Evolutionary conservation across 164 flowering plant genomes (phyloP).

Genomic region (Piper longum): DNA sequence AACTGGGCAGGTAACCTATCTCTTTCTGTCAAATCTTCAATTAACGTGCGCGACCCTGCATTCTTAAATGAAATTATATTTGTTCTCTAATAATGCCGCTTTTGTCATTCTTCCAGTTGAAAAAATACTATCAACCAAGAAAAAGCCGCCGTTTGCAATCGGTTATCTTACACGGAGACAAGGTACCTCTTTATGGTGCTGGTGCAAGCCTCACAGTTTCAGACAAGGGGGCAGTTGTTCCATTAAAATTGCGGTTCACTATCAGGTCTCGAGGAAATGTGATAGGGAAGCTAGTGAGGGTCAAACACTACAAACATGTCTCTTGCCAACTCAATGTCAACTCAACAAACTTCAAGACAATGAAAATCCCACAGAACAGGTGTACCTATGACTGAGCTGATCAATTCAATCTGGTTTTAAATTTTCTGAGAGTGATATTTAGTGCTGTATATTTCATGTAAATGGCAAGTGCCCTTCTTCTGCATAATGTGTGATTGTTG

Average conservation of each 20-base stretch:
- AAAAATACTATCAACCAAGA: constrained; percentile 86
- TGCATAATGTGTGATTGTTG: no score
- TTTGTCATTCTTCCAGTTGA: constrained; percentile 36
- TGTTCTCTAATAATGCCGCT: neutral
- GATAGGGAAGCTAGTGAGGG: constrained; percentile 77
- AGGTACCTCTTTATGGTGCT: constrained; percentile 86
- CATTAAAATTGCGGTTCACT: constrained; percentile 50
- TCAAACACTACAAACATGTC: constrained; percentile 29
- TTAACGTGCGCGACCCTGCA: neutral
- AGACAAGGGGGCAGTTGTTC: constrained; percentile 29
- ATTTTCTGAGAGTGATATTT: no score
- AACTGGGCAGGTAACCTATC: constrained; percentile 54
- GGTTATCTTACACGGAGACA: constrained; percentile 45
- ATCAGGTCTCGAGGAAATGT: constrained; percentile 56
- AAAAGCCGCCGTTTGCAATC: constrained; percentile 49
- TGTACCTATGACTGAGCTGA: constrained; percentile 35
- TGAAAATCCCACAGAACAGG: constrained; percentile 39
- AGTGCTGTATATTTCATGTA: no score
- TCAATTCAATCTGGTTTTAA: no score
- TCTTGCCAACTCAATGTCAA: constrained; percentile 41
- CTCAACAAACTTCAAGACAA: constrained; percentile 33
- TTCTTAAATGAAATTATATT: neutral
- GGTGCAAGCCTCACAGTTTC: constrained; percentile 45
- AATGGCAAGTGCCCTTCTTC: no score
- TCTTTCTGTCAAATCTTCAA: neutral